Percentiles rank a stretch among this genome's conserved stretches.
These are phyloP conservation scores for Neolecta irregularis DNA, from an alignment of 1,139 yeast species.

Conservation along the genomic window DNA sequence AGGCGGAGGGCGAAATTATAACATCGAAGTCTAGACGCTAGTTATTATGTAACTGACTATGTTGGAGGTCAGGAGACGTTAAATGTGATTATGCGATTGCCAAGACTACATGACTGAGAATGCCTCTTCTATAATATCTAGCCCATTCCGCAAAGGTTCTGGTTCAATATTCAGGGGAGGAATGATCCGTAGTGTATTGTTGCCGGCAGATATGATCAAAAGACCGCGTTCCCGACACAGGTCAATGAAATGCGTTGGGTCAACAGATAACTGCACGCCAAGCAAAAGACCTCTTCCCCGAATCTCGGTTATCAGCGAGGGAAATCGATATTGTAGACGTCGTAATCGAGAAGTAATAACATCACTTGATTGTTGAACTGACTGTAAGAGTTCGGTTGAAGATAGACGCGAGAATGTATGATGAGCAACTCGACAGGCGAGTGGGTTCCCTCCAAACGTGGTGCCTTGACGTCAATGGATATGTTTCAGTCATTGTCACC, in stretches of 20 bases:
- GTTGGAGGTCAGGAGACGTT: no score
- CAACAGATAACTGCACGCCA: constrained; percentile 60
- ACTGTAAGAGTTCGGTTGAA: constrained; percentile 40
- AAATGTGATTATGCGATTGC: no score
- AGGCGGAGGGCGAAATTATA: not conserved
- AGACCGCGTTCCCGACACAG: constrained; percentile 67
- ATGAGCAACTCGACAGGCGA: constrained; percentile 68
- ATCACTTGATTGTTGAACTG: constrained; percentile 31
- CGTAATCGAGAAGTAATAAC: constrained; percentile 36
- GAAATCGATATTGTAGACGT: constrained; percentile 39
- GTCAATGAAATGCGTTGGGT: constrained; percentile 50
- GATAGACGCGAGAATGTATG: constrained; percentile 59
- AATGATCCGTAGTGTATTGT: constrained; percentile 73
- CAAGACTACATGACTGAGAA: no score
- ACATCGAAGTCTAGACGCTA: no score
- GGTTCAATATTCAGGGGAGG: constrained; percentile 81
- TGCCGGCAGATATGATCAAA: constrained; percentile 77
- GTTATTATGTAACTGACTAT: no score
- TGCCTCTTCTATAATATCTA: constrained; percentile 43
- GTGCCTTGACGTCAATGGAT: no score
- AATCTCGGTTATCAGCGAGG: constrained; percentile 44
- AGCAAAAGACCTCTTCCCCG: constrained; percentile 81
- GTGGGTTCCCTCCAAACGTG: constrained; percentile 93
- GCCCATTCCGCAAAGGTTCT: constrained; percentile 51
- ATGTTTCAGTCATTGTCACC: no score